Conservation (phyloP, 1,139 yeast species). For the Meyerozyma smithsonii region DNA sequence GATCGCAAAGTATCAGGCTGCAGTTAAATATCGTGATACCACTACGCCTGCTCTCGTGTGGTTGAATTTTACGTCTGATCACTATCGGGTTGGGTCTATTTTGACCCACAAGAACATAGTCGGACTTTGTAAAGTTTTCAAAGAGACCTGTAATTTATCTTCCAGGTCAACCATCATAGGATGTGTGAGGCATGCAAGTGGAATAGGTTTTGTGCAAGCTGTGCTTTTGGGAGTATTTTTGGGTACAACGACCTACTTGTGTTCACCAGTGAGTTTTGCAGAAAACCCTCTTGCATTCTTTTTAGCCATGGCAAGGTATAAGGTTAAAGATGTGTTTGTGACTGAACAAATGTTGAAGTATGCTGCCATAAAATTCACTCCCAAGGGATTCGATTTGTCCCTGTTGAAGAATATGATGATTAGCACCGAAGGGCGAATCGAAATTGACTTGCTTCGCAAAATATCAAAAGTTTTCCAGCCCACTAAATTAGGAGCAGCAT, state of each 20-base stretch:
- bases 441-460: conserved; percentile 52
- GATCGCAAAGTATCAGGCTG: conserved; percentile 43
- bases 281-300: conserved; percentile 72
- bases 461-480: conserved; percentile 62
- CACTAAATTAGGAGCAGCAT: conserved; percentile 61
- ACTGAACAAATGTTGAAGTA: conserved; percentile 82
- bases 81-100: conserved; percentile 61
- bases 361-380: conserved; percentile 59
- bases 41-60: conserved; percentile 53
- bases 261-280: conserved; percentile 76
- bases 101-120: conserved; percentile 61
- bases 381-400: conserved; percentile 61
- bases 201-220: conserved; percentile 84
- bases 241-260: conserved; percentile 80
- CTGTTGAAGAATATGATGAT: conserved; percentile 80
- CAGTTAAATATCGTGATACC: conserved; percentile 37
- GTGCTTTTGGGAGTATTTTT: conserved; percentile 77
- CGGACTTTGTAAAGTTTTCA: conserved; percentile 81
- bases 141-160: conserved; percentile 85
- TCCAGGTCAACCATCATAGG: conserved; percentile 74
- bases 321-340: conserved; percentile 81
- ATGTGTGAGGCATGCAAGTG: conserved; percentile 79
- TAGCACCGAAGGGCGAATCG: conserved; percentile 73
- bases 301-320: conserved; percentile 67
- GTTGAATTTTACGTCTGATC: conserved; percentile 71